Base-by-base conservation (phyloP, 2,329 filamentous ascomycete species). In the Trichoderma endophyticum region DNA sequence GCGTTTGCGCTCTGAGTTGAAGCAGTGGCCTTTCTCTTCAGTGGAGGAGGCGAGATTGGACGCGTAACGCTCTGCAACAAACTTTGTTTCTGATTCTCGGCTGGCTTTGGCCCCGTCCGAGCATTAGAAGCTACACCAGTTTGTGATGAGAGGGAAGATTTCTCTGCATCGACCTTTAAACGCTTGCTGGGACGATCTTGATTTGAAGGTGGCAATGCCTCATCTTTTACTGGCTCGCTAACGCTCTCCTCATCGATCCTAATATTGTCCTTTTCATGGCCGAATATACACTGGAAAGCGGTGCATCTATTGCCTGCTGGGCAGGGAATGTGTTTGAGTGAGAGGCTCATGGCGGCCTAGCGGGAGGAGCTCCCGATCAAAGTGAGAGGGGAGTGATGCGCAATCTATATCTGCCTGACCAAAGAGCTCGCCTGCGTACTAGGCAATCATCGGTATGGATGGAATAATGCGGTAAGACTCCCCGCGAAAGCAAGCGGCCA, bases 211-310 rank as follows among this genome's bases (percentile, higher is more conserved):
- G 66, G 24, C 36, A 57, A 71, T 32, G 68, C 39, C 6, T 63
- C 71, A 11, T 64, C 51, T 30, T 61, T 62, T 24, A 12, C 6
- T 56, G 30, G 39, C 36, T 54, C 64, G 28, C 8, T 11, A 36
- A 30, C 34, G 15, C 69, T 39, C 24, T 32, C 12, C 69, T 61
- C 54, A 26, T 51, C 71, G 28, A 65, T 28, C 21, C 65, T 68
- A 70, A 77, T 65, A 15, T 77, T 77, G 34, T 85, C 82, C 24
- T 76, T 77, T 39, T 79, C 78, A 74, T 87, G 84, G 32, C 84
- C 83, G 75, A 87, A 87, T 51, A 87, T 82, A 75, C 86, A 87
- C 73, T 84, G 81, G 75, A 86, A 86, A 18, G 85, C 84, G 9
- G 82, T 84, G 75, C 86, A 87, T 3, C 73, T 79, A 61, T 82